These are phyloP conservation scores for Neurospora sp. DNA, from an alignment of 495 filamentous ascomycete genomes.

Conservation along the genomic window DNA sequence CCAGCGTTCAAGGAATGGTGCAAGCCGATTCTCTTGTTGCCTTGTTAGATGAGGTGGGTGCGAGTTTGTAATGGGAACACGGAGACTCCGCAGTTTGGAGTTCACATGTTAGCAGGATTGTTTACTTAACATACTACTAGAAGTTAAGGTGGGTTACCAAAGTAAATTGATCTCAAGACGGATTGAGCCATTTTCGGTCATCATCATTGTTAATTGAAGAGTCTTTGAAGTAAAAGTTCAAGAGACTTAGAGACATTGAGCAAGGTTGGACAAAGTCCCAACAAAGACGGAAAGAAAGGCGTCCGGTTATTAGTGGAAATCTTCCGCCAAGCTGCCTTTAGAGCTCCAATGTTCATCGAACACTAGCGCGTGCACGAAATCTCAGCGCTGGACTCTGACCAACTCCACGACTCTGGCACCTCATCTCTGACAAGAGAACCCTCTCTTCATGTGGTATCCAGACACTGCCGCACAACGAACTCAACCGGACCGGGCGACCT, in stretches of 20 bases:
- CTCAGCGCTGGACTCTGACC: not conserved
- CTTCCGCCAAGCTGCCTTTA: not conserved
- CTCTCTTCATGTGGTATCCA: not conserved
- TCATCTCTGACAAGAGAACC: not conserved
- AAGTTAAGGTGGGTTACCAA: not conserved
- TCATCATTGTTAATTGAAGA: not conserved
- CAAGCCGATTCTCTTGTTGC: not conserved
- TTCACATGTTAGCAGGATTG: not conserved
- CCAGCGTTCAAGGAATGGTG: not conserved
- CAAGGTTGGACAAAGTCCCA: not conserved
- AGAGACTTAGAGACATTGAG: not conserved
- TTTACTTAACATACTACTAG: not conserved
- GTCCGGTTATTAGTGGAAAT: not conserved
- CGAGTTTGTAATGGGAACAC: not conserved
- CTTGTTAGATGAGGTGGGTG: not conserved
- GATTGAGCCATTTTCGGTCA: not conserved
- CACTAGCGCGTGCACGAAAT: not conserved
- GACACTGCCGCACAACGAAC: not conserved
- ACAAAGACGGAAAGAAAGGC: not conserved
- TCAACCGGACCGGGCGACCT: not conserved
- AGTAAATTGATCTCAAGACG: not conserved
- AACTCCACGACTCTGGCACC: not conserved
- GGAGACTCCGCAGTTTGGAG: not conserved
- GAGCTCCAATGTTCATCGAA: not conserved
- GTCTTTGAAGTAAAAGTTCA: not conserved